A percentile compares a stretch with the other conserved stretches of the same genome.
phyloP scores from a whole-genome alignment of 805 yeast genomes.

The Starmera caribaea region DNA sequence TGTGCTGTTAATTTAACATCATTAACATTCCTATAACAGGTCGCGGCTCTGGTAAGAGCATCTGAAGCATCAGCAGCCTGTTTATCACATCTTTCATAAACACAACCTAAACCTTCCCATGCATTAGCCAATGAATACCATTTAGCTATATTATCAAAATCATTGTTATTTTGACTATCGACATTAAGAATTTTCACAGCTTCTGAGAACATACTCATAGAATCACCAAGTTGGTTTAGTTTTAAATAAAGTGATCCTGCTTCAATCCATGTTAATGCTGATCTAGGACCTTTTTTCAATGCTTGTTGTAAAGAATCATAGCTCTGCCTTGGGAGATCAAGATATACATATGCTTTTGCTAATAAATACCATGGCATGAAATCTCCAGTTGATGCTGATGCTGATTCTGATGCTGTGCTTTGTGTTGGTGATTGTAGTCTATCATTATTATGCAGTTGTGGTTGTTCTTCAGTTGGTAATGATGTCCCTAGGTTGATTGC shows the following conservation, averaged over 20 bases:
- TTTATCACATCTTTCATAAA: conserved; percentile 54
- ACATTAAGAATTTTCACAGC: conserved; percentile 45
- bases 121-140: conserved; percentile 38
- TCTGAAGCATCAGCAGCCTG: conserved; percentile 51
- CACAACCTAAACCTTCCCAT: conserved; percentile 57
- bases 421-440: too few species aligned
- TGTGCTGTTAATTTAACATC: conserved; percentile 31
- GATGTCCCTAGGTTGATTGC: conserved; percentile 18
- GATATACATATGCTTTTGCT: conserved; percentile 40
- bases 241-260: conserved; percentile 53
- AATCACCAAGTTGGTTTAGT: conserved; percentile 53
- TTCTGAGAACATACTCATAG: conserved; percentile 58
- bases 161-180: conserved; percentile 30
- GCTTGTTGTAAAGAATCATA: conserved; percentile 49
- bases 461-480: conserved; percentile 10
- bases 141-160: conserved; percentile 1
- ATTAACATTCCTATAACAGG: conserved; percentile 38
- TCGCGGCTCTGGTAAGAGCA: conserved; percentile 43
- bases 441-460: too few species aligned
- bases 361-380: conserved; percentile 48
- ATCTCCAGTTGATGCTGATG: conserved; percentile 25
- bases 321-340: conserved; percentile 39
- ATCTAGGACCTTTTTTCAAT: conserved; percentile 38
- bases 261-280: conserved; percentile 59
- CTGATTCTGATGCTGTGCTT: too few species aligned